phyloP scores from a whole-genome alignment of 345 rosid species.

The Aquilaria malaccensis region DNA sequence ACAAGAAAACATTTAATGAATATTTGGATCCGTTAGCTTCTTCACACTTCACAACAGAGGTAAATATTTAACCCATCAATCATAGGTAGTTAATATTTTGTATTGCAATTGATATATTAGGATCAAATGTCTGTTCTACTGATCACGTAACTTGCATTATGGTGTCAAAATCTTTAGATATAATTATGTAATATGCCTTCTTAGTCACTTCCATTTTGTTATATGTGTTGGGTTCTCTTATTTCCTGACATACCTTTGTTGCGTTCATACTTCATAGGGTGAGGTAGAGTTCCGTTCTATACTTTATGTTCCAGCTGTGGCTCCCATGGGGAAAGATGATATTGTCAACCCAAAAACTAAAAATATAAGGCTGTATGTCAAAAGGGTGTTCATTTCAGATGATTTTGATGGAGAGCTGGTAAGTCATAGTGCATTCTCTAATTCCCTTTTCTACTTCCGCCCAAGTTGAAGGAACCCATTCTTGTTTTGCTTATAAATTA shows the following conservation, averaged over 20 bases:
- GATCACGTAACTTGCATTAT: not conserved
- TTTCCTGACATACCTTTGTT: slow-evolving; percentile 10
- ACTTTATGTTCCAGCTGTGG: slow-evolving; percentile 76
- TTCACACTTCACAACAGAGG: slow-evolving; percentile 98
- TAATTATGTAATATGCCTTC: too few relatives aligned
- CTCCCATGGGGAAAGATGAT: slow-evolving; percentile 83
- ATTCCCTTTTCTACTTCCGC: slow-evolving; percentile 2
- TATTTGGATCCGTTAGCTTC: slow-evolving; percentile 94
- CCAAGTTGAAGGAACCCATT: not conserved
- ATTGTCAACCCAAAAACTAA: slow-evolving; percentile 82
- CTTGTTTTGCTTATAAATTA: not conserved
- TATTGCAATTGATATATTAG: too few relatives aligned
- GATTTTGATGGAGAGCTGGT: slow-evolving; percentile 99
- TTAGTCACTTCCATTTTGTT: too few relatives aligned
- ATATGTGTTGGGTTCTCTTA: not conserved
- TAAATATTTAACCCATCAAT: slow-evolving; percentile 10
- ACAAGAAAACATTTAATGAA: slow-evolving; percentile 80
- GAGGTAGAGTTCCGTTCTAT: slow-evolving; percentile 98
- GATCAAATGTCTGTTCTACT: too few relatives aligned
- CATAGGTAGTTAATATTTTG: too few relatives aligned
- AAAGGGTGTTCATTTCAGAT: slow-evolving; percentile 93
- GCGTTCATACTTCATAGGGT: slow-evolving; percentile 63
- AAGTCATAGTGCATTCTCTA: slow-evolving; percentile 19
- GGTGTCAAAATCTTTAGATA: too few relatives aligned
- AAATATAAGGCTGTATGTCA: slow-evolving; percentile 92